Evolutionary conservation across 169 alveolate species (phyloP), one percentile per base, ranked within the genome.

Genomic region (Cryptosporidium baileyi): DNA sequence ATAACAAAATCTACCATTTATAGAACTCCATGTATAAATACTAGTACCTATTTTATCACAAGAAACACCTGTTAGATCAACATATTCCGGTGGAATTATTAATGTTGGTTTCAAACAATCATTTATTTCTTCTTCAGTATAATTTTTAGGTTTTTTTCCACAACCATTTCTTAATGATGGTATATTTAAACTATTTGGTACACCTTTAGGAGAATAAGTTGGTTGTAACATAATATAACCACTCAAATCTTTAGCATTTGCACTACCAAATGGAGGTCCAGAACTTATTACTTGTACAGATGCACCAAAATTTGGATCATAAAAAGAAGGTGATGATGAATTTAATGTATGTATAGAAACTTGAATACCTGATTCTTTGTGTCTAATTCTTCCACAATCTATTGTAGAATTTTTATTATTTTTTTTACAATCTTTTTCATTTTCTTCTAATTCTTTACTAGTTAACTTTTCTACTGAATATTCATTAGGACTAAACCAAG

Each of bases 241-340:
- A 34, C 22, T 74, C 43, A 74, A 41, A 24, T 74, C 67, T 32
- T 74, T 74, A 36, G 85, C 85, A 51, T 74, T 51, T 13, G 85
- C 85, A 57, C 85, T 74, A 1, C 85, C 85, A 54, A 74, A 74
- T 3, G 85, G 85, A 26, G 85, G 85, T 5, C 85, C 85, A 36
- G 85, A 74, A 28, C 85, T 74, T 32, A 74, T 74, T 17, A 74
- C 85, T 47, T 74, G 74, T 13, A 74, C 67, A 26, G 85, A 54
- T 41, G 85, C 85, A 22, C 85, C 85, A 22, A 74, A 74, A 41
- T 74, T 57, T 52, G 85, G 67, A 32, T 74, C 85, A 17, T 74
- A 74, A 26, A 74, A 74, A 15, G 85, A 74, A 15, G 85, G 85
- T 13, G 85, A 74, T 15, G 85, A 74, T n/a, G 85, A 74, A 41